Percentiles rank a stretch among this genome's conserved stretches.
Evolutionary conservation across 805 yeast species (phyloP).

Genomic region (Candida xyloterini): DNA sequence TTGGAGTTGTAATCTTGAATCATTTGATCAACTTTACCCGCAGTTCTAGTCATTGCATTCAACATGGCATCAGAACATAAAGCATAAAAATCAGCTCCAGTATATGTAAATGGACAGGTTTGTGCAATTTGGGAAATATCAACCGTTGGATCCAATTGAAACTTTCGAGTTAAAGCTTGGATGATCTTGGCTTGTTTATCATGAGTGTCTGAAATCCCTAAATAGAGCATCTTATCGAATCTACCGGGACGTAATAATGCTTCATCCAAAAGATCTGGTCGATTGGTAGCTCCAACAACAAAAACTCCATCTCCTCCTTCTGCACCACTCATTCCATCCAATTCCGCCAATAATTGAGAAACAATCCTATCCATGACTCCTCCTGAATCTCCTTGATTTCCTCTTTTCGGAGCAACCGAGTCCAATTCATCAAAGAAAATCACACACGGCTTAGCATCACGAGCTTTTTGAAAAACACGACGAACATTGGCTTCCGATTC

Average conservation of each 20-base stretch:
- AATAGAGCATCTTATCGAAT: slow-evolving; percentile 90
- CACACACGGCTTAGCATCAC: slow-evolving; percentile 97
- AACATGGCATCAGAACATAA: slow-evolving; percentile 93
- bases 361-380: slow-evolving; percentile 99
- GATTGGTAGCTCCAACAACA: slow-evolving; percentile 97
- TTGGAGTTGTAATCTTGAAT: slow-evolving; percentile 48
- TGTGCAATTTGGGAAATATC: slow-evolving; percentile 58
- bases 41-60: slow-evolving; percentile 92
- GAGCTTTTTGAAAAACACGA: slow-evolving; percentile 86
- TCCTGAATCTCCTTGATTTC: slow-evolving; percentile 98
- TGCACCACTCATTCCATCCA: slow-evolving; percentile 93
- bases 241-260: slow-evolving; percentile 92
- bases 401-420: slow-evolving; percentile 97
- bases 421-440: slow-evolving; percentile 96
- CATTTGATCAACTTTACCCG: slow-evolving; percentile 68
- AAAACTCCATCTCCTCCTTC: slow-evolving; percentile 83
- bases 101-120: slow-evolving; percentile 81
- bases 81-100: slow-evolving; percentile 98
- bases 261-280: slow-evolving; percentile 94
- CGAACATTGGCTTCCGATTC: slow-evolving; percentile 98
- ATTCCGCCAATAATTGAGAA: slow-evolving; percentile 88
- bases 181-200: slow-evolving; percentile 84
- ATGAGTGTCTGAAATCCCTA: slow-evolving; percentile 90
- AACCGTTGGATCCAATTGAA: slow-evolving; percentile 57
- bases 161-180: slow-evolving; percentile 85